phyloP scores from a whole-genome alignment of 2,329 filamentous ascomycete genomes.

The Clarireedia homoeocarpa region DNA sequence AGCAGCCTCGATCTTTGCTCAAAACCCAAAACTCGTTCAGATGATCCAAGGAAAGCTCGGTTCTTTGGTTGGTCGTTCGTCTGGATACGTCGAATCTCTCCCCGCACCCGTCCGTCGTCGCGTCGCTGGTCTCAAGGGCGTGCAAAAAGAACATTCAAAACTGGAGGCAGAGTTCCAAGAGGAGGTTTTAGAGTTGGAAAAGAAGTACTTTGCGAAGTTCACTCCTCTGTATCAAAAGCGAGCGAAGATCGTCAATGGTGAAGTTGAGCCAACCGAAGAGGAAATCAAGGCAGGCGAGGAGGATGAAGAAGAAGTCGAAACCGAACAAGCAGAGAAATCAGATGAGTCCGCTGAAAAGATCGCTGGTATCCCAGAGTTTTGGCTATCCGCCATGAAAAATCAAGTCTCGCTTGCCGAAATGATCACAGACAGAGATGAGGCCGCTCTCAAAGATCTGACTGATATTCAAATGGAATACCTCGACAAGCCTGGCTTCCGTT shows the following conservation, averaged over 20 bases:
- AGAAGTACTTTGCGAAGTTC: slow-evolving; percentile 99
- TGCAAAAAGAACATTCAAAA: slow-evolving; percentile 98
- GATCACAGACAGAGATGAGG: slow-evolving; percentile 96
- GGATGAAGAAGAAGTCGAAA: slow-evolving; percentile 53
- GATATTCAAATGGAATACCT: slow-evolving; percentile 99
- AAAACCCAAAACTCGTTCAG: slow-evolving; percentile 88
- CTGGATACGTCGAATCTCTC: slow-evolving; percentile 95
- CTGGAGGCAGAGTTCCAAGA: slow-evolving; percentile 98
- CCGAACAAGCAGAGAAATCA: slow-evolving; percentile 41
- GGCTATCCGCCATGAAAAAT: slow-evolving; percentile 99
- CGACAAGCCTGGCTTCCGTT: slow-evolving; percentile 93
- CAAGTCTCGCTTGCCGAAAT: slow-evolving; percentile 94
- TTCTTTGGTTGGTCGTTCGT: slow-evolving; percentile 86
- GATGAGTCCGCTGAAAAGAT: slow-evolving; percentile 43
- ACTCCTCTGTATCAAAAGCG: slow-evolving; percentile 95
- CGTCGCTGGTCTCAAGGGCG: slow-evolving; percentile 90
- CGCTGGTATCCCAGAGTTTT: slow-evolving; percentile 94
- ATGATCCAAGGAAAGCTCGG: slow-evolving; percentile 98
- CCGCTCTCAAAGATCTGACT: slow-evolving; percentile 77
- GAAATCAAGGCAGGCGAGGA: slow-evolving; percentile 84
- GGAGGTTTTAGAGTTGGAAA: slow-evolving; percentile 95
- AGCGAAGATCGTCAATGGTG: slow-evolving; percentile 84
- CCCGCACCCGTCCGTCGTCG: slow-evolving; percentile 83
- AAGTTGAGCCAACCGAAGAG: slow-evolving; percentile 73
- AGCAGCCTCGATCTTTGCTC: slow-evolving; percentile 87